Conservation (phyloP, 768 basidiomycete genomes). For the Lactarius pseudohatsudake region DNA sequence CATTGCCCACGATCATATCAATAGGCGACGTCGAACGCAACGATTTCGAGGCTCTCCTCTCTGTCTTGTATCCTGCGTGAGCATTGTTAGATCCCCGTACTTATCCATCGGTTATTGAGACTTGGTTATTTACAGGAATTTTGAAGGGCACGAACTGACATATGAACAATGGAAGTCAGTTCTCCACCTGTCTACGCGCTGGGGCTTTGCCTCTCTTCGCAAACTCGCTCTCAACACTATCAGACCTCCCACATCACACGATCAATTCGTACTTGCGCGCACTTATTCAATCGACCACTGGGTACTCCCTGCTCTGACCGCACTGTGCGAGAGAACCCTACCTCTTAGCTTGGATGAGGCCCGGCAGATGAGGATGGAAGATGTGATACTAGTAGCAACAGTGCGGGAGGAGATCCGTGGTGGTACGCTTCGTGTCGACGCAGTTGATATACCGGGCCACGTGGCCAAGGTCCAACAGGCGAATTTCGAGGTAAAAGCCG, state of each 20-base stretch:
- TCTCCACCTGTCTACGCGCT: constrained; percentile 16
- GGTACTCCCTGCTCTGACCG: constrained; percentile 1
- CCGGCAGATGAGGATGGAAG: constrained; percentile 5
- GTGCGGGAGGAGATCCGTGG: constrained; percentile 14
- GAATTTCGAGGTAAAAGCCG: too few relatives aligned
- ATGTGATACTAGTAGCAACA: background rate
- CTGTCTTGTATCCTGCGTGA: constrained; percentile 28
- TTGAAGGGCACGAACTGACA: background rate
- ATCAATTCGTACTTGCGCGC: constrained; percentile 13
- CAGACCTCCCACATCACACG: constrained; percentile 8
- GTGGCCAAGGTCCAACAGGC: too few relatives aligned
- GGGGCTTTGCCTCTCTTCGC: constrained; percentile 23
- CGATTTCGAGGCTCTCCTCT: constrained; percentile 29
- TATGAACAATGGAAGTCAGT: constrained; percentile 22
- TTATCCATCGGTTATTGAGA: background rate
- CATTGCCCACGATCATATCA: constrained; percentile 12
- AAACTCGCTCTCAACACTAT: constrained; percentile 19
- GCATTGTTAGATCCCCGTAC: background rate
- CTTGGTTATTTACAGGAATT: background rate
- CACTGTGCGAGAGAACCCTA: constrained; percentile 7
- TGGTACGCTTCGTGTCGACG: background rate
- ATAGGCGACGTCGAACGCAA: constrained; percentile 16
- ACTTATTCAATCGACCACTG: constrained; percentile 10
- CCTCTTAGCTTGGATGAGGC: constrained; percentile 7
- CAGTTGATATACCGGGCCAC: background rate